Percentiles rank a stretch among this genome's conserved stretches.
Conservation (phyloP, 371 early-diverging fungal species). For the Massospora cicadina region DNA sequence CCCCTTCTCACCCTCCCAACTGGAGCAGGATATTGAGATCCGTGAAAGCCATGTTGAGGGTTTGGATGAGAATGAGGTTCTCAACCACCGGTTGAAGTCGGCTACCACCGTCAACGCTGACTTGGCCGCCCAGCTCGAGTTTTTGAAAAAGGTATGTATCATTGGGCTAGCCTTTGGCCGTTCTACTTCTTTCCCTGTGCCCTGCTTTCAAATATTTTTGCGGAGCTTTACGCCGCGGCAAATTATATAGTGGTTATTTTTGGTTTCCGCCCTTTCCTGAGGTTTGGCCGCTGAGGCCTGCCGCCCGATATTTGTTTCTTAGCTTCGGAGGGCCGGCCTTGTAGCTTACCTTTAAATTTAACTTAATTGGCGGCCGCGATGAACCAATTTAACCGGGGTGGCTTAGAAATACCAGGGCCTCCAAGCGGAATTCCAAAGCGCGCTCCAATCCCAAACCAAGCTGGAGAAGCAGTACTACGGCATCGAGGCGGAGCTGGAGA, state of each 20-base stretch:
- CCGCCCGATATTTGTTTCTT: not conserved
- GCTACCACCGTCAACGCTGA: not conserved
- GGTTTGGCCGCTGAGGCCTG: not conserved
- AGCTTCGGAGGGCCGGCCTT: not conserved
- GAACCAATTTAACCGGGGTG: too few relatives aligned
- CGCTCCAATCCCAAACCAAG: conserved; percentile 7
- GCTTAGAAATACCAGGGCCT: conserved; percentile 8
- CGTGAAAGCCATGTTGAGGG: not conserved
- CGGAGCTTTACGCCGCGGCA: not conserved
- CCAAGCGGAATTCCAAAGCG: conserved; percentile 3
- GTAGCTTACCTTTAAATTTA: not conserved
- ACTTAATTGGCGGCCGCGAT: not conserved
- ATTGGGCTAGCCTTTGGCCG: not conserved
- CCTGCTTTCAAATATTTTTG: too few relatives aligned
- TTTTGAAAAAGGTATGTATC: conserved; percentile 9
- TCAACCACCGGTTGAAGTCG: not conserved
- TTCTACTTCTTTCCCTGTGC: too few relatives aligned
- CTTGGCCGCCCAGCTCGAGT: not conserved
- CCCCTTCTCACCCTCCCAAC: not conserved
- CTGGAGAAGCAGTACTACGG: conserved; percentile 6
- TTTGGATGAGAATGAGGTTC: not conserved
- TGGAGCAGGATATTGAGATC: not conserved
- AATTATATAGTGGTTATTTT: not conserved
- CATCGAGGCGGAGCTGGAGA: conserved; percentile 1
- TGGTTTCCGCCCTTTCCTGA: not conserved